Percentiles rank a stretch among this genome's conserved stretches.
Conservation (phyloP, 106 monocot species). For the Agapanthus africanus region DNA sequence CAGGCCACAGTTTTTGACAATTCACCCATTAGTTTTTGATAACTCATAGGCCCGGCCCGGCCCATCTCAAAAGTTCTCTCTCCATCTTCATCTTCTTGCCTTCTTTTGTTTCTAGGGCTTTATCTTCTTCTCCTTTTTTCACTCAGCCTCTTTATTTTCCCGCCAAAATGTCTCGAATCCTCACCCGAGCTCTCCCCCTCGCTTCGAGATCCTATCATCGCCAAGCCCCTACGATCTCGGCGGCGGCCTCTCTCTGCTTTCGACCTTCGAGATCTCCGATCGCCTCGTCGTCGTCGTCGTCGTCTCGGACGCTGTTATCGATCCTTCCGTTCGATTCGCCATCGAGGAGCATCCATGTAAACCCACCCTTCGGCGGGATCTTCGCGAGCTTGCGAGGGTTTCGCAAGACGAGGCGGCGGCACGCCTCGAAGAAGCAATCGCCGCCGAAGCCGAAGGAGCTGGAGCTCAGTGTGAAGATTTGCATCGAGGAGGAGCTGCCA, state of each 20-base stretch:
- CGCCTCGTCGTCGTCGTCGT: conserved; percentile 1
- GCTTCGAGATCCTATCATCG: conserved; percentile 23
- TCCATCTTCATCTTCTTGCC: too few species aligned
- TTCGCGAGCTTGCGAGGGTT: conserved; percentile 45
- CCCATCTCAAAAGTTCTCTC: too few species aligned
- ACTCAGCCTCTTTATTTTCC: conserved; percentile 10
- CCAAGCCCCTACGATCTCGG: conserved; percentile 4
- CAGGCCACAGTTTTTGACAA: too few species aligned
- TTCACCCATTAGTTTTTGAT: too few species aligned
- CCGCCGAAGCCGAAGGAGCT: conserved; percentile 49
- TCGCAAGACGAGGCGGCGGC: conserved; percentile 37
- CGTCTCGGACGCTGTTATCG: neutral
- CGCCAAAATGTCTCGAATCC: conserved; percentile 51
- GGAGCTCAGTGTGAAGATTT: conserved; percentile 46
- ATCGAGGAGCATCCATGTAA: conserved; percentile 18
- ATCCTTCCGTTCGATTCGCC: neutral
- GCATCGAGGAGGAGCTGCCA: conserved; percentile 71
- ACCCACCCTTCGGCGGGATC: conserved; percentile 24
- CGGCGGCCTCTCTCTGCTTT: conserved; percentile 9
- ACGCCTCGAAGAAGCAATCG: conserved; percentile 27
- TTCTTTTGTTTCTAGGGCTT: too few species aligned
- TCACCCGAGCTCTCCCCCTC: conserved; percentile 53
- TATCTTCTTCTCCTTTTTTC: too few species aligned
- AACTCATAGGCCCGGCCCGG: too few species aligned
- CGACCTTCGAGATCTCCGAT: neutral